These are phyloP conservation scores for Yamadazyma siamensis DNA, from an alignment of 1,139 yeast genomes.

Conservation along the genomic window DNA sequence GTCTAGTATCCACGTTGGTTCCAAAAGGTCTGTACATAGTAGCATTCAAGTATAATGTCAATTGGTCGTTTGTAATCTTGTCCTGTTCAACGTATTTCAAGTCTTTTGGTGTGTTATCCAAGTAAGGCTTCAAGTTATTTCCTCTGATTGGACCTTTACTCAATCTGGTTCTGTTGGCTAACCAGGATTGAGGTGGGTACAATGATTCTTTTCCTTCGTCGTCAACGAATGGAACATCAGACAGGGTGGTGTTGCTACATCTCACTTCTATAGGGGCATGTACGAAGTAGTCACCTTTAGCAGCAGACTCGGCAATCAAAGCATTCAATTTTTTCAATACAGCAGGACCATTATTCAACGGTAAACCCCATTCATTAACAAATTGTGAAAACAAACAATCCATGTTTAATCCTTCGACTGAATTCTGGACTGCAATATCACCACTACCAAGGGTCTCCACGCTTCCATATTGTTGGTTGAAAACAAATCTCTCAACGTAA, in stretches of 20 bases:
- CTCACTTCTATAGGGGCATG: slow-evolving; percentile 97
- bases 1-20: slow-evolving; percentile 65
- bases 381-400: slow-evolving; percentile 93
- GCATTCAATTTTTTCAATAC: slow-evolving; percentile 62
- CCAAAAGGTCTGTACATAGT: slow-evolving; percentile 94
- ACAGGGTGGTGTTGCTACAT: slow-evolving; percentile 77
- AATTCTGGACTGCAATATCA: slow-evolving; percentile 68
- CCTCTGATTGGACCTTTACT: slow-evolving; percentile 79
- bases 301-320: slow-evolving; percentile 60
- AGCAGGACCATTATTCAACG: slow-evolving; percentile 71
- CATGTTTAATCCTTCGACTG: slow-evolving; percentile 89
- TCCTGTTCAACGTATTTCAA: slow-evolving; percentile 48
- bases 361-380: slow-evolving; percentile 96
- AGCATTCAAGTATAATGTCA: slow-evolving; percentile 86
- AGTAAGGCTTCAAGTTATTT: slow-evolving; percentile 72
- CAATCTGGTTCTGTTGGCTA: slow-evolving; percentile 31
- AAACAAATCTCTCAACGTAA: slow-evolving; percentile 76
- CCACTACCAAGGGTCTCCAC: slow-evolving; percentile 68
- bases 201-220: slow-evolving; percentile 46
- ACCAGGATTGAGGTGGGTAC: slow-evolving; percentile 41
- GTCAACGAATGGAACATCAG: slow-evolving; percentile 37
- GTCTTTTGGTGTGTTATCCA: slow-evolving; percentile 71
- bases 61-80: slow-evolving; percentile 68
- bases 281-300: slow-evolving; percentile 63
- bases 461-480: slow-evolving; percentile 76